These are phyloP conservation scores for Hericium rajendrae DNA, from an alignment of 768 basidiomycete species.

Conservation along the genomic window DNA sequence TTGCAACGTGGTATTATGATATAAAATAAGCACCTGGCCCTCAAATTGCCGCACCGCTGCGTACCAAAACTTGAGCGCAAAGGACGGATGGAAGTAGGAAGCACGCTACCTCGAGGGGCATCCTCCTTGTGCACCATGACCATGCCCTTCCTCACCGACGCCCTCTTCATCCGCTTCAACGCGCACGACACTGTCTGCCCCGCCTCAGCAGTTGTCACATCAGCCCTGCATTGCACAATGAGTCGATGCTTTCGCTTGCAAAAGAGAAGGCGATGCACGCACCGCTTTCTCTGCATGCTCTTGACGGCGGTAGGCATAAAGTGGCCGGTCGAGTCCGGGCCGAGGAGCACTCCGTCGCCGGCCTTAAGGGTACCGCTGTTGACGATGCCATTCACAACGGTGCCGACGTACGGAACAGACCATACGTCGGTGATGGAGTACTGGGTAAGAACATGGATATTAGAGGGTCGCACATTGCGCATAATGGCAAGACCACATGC, in stretches of 20 bases:
- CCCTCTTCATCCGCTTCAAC: conserved; percentile 76
- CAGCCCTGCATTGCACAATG: conserved; percentile 39
- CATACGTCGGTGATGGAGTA: conserved; percentile 82
- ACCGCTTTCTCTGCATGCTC: conserved; percentile 92
- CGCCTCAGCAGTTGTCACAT: conserved; percentile 80
- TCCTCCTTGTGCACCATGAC: conserved; percentile 80
- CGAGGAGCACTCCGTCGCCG: conserved; percentile 76
- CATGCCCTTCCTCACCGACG: conserved; percentile 89
- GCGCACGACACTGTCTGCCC: conserved; percentile 94
- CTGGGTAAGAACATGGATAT: conserved; percentile 24
- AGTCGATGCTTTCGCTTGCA: background rate
- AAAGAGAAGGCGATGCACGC: conserved; percentile 7
- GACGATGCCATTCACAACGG: conserved; percentile 77
- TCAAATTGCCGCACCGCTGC: conserved; percentile 79
- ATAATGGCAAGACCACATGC: conserved; percentile 24
- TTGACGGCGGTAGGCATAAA: conserved; percentile 74
- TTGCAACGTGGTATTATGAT: conserved; percentile 91
- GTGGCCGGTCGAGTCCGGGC: conserved; percentile 89
- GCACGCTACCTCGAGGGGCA: conserved; percentile 47
- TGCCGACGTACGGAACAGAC: conserved; percentile 82
- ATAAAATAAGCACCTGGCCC: conserved; percentile 87
- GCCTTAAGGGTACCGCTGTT: conserved; percentile 66
- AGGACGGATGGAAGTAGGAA: background rate
- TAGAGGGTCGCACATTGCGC: conserved; percentile 1
- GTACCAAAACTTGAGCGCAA: background rate